Conservation (phyloP, 257 asterid species). For the Solanum pennellii region DNA sequence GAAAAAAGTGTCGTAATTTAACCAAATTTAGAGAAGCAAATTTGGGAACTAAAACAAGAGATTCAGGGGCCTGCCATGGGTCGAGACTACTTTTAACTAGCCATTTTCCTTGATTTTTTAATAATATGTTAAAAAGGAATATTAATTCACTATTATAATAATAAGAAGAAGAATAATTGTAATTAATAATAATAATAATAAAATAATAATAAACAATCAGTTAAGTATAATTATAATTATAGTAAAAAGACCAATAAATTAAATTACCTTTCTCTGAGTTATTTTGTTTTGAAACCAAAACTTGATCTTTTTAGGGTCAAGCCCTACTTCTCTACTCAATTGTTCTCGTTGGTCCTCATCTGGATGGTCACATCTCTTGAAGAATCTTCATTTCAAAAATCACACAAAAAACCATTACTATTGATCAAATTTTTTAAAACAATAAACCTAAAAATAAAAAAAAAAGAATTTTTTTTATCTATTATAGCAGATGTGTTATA, state of each 20-base stretch:
- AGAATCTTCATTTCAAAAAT: slow-evolving; percentile 31
- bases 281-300: slow-evolving; percentile 73
- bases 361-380: slow-evolving; percentile 43
- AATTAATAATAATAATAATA: neutral
- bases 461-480: too few relatives aligned
- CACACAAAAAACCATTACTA: neutral
- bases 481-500: neutral
- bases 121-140: neutral
- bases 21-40: neutral
- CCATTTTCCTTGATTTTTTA: neutral
- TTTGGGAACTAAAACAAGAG: neutral
- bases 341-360: slow-evolving; percentile 43
- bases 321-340: slow-evolving; percentile 35
- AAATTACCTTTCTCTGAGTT: slow-evolving; percentile 46
- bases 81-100: neutral
- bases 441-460: neutral
- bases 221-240: too few relatives aligned
- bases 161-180: too few relatives aligned
- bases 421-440: neutral
- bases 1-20: neutral
- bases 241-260: neutral
- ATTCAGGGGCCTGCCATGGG: neutral
- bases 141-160: neutral
- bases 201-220: neutral
- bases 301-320: slow-evolving; percentile 47